Evolutionary conservation across 78 protist genomes (phyloP), one percentile per base, ranked within the genome.

Genomic region (Dictyostelium intermedium): DNA sequence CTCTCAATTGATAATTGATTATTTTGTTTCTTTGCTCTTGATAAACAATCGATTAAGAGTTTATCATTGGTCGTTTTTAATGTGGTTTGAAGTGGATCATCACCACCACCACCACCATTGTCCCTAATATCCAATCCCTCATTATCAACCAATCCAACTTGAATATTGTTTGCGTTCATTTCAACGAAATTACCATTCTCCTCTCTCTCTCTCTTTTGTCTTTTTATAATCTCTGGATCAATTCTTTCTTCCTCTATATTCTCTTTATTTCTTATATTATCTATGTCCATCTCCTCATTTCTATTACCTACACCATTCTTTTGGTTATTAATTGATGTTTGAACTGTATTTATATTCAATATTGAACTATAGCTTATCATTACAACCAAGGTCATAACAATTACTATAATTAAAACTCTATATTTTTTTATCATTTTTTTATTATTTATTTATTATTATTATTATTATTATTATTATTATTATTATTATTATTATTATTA

Each of bases 241-340:
- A 56, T 14, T 20, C 20, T 56, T 56, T 56, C 66, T 20, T 56
- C 20, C 20, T 56, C 66, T 5, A 20, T 8, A 27, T 53, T 53
- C 14, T 53, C 63, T 53, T 53, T 53, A 1, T 66, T 66, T 27
- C 5, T 34, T 0, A 72, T 18, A 72, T 34, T 20, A 18, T 72
- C 79, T 10, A 72, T 72, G 34, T 72, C 79, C 74, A 66, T 66
- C 18, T 66, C 74, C 27, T 66, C 74, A 66, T 66, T 66, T 66
- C 25, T 73, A 35, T 73, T 73, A 34, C 37, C 43, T 13, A 27
- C n/a, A 5, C 66, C n/a, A 18, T 73, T 39, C 30, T 39, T 39
- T 7, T 76, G 47, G 3, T 18, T 76, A 37, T 23, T 34, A 34
- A 37, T 39, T 14, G 47, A n/a, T 9, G 32, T 37, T 76, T 37